Base-by-base conservation (phyloP, 192 early-diverging fungal species). In the Spizellomyces sp. region DNA sequence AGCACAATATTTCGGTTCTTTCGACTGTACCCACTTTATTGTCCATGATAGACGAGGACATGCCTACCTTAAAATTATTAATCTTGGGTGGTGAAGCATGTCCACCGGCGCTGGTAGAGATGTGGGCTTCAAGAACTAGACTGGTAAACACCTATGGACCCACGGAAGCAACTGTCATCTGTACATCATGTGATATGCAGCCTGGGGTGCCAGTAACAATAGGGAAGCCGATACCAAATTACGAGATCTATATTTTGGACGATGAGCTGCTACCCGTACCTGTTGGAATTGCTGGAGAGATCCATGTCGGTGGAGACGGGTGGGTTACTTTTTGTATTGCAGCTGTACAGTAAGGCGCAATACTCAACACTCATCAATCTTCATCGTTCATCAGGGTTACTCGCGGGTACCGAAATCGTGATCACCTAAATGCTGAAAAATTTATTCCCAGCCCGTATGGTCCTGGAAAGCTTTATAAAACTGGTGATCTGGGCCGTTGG, bases 91-190 rank as follows among this genome's bases (percentile, higher is more conserved):
- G 27, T 36, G 27, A 36, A 36, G 27, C 27, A 36, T 36, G 27
- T 36, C 27, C 27, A 36, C 27, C 27, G 27, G 27, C 27, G 27
- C 27, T 36, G 27, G 27, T 36, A 36, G 27, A 36, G 27, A 36
- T 36, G 27, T 36, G 27, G 27, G 27, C 27, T 36, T 36, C 27
- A 36, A 36, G 27, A 3, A 36, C 27, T 36, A 36, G 54, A 56
- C n/a, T 56, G n/a, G 22, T 56, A 19, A 61, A 61, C 59, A 41
- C 42, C 5, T 61, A 61, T 61, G 59, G 59, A 17, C 59, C 59
- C 6, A 61, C 59, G 21, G 59, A 61, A 61, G 36, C 59, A 15
- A 41, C 22, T 17, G 36, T 61, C 42, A 6, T 56, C n/a, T 56
- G n/a, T 6, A 56, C 54, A 19, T 56, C n/a, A 22, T n/a, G 54